Base-by-base conservation (phyloP, 148 eudicot species). In the Rhododendron williamsianum region DNA sequence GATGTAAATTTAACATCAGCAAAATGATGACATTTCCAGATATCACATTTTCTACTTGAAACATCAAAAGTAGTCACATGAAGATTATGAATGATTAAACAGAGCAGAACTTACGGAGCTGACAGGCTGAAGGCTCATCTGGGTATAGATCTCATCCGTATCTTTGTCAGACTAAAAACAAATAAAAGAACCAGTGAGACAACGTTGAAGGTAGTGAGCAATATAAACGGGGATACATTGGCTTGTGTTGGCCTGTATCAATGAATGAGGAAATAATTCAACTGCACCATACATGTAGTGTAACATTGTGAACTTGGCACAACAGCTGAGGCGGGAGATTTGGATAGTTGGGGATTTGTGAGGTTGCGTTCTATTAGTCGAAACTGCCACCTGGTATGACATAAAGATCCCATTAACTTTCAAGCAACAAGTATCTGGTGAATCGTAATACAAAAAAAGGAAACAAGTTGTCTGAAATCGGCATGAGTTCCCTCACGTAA, bases 51-150 rank as follows among this genome's bases (percentile, higher is more conserved):
- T 35, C 80, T n/a, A 72, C 78, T 33, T 18, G n/a, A 15, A 67
- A 45, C 35, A n/a, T 67, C 30, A 54, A 12, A 41, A 56, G 10
- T 85, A 41, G n/a, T 52, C 71, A 71, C 38, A 85, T 21, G 6
- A 45, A 45, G 51, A 77, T 60, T 27, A 65, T 11, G 73, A 80
- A 49, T 72, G 72, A 12, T 80, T 67, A 12, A 35, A 13, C 33
- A 46, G 10, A 74, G 45, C 27, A 41, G 51, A 12, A 45, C 95
- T 91, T 91, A 97, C 99, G 13, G 96, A 92, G 84, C 89, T 95
- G 85, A 97, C 91, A 63, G 98, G 93, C 83, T 94, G 99, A 76
- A 97, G 99, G 84, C 98, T 97, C 99, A 97, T 97, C 86, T 97
- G 99, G 38, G 99, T 98, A 83, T 92, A 97, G 79, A 97, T 93